phyloP scores from a whole-genome alignment of 2,329 filamentous ascomycete species.

The Sclerotinia subarctica region DNA sequence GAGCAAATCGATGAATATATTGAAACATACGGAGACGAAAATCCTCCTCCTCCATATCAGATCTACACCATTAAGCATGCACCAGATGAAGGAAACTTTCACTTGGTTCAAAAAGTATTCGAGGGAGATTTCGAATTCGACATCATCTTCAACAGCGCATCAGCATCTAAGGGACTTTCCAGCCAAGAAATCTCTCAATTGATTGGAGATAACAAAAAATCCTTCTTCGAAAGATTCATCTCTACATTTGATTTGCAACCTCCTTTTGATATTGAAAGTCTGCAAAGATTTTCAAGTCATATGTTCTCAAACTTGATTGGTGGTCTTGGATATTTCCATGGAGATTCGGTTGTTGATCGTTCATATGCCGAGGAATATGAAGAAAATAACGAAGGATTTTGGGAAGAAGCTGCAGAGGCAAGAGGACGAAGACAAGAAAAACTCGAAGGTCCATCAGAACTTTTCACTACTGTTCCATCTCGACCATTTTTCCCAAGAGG shows the following conservation, averaged over 20 bases:
- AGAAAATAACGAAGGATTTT: constrained; percentile 92
- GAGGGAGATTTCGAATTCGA: constrained; percentile 91
- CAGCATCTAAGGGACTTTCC: constrained; percentile 53
- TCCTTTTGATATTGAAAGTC: constrained; percentile 72
- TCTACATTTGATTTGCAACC: constrained; percentile 68
- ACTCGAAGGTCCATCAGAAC: constrained; percentile 77
- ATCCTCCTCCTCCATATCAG: constrained; percentile 78
- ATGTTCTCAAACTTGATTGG: constrained; percentile 94
- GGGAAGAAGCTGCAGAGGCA: constrained; percentile 84
- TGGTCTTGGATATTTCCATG: constrained; percentile 93
- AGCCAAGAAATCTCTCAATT: constrained; percentile 66
- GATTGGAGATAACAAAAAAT: constrained; percentile 61
- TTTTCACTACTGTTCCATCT: constrained; percentile 89
- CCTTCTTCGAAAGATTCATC: constrained; percentile 73
- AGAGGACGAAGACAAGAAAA: constrained; percentile 64
- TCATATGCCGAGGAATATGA: constrained; percentile 92
- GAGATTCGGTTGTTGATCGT: constrained; percentile 81
- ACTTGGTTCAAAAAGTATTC: constrained; percentile 89
- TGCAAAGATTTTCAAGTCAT: constrained; percentile 76
- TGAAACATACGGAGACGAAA: constrained; percentile 57
- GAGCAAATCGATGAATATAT: constrained; percentile 58
- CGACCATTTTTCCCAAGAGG: constrained; percentile 94
- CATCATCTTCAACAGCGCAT: constrained; percentile 80
- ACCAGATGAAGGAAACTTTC: constrained; percentile 71
- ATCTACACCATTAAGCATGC: constrained; percentile 74